These are phyloP conservation scores for Salvia rosmarinus DNA, from an alignment of 257 asterid species.

Conservation along the genomic window DNA sequence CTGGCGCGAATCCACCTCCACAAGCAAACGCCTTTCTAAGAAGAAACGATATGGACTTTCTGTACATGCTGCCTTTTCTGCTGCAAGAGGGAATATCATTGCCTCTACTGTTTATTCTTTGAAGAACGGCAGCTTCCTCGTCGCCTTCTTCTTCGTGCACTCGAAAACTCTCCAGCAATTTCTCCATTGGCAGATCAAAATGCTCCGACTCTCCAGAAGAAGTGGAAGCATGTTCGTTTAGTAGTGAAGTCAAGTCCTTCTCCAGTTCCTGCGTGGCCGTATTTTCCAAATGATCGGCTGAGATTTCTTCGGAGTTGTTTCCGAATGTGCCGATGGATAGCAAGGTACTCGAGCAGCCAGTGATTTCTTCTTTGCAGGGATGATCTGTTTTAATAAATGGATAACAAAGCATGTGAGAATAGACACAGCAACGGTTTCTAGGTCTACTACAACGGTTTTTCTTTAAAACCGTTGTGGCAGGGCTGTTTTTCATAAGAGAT, in stretches of 20 bases:
- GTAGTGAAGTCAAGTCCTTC: conserved; percentile 33
- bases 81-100: conserved; percentile 35
- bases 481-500: background rate
- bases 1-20: conserved; percentile 41
- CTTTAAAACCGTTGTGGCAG: too few relatives aligned
- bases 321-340: conserved; percentile 77
- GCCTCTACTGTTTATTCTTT: conserved; percentile 4
- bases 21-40: conserved; percentile 55
- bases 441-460: too few relatives aligned
- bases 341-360: conserved; percentile 57
- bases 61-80: conserved; percentile 40
- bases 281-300: background rate
- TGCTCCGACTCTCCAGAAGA: conserved; percentile 41
- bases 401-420: too few relatives aligned
- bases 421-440: too few relatives aligned
- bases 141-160: conserved; percentile 8
- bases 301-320: conserved; percentile 13
- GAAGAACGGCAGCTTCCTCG: background rate
- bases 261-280: background rate
- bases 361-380: conserved; percentile 52
- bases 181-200: conserved; percentile 32
- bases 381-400: conserved; percentile 28
- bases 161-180: conserved; percentile 38
- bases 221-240: conserved; percentile 30
- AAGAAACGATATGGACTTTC: conserved; percentile 51